These are phyloP conservation scores for Cordyceps farinosa DNA, from an alignment of 2,329 filamentous ascomycete species.

Conservation along the genomic window DNA sequence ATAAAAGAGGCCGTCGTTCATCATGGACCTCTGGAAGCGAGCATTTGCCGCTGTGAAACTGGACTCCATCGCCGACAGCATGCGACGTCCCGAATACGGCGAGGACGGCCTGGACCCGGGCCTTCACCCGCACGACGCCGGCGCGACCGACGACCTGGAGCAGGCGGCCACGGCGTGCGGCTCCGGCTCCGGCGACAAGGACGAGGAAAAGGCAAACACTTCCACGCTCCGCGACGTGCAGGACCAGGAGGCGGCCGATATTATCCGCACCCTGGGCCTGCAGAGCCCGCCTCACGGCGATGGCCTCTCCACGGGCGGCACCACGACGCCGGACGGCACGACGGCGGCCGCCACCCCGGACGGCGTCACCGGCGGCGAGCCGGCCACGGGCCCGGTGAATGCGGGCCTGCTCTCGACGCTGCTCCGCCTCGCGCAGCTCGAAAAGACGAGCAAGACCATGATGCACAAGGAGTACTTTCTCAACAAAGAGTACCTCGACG, in stretches of 20 bases:
- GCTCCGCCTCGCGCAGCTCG: conserved; percentile 7
- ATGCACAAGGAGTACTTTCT: conserved; percentile 9
- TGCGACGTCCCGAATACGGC: conserved; percentile 6
- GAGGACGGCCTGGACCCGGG: conserved; percentile 12
- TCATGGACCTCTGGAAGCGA: conserved; percentile 15
- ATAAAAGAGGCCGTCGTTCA: neutral
- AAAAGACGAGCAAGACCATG: conserved; percentile 5
- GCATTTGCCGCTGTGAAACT: neutral
- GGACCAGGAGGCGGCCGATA: conserved; percentile 10
- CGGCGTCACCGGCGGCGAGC: neutral
- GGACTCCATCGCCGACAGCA: conserved; percentile 11
- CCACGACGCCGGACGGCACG: neutral
- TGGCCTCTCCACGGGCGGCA: neutral
- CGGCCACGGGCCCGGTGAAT: neutral
- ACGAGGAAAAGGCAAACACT: neutral
- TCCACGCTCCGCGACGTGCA: conserved; percentile 7
- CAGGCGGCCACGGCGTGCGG: neutral
- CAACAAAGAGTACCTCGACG: conserved; percentile 12
- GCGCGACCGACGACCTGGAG: conserved; percentile 6
- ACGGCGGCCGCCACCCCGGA: neutral
- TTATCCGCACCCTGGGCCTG: conserved; percentile 6
- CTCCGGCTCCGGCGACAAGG: neutral
- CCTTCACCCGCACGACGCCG: neutral
- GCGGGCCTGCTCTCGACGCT: conserved; percentile 9
- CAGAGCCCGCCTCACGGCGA: neutral